Conservation (phyloP, 805 yeast species). For the Ogataea paradorogensis region DNA sequence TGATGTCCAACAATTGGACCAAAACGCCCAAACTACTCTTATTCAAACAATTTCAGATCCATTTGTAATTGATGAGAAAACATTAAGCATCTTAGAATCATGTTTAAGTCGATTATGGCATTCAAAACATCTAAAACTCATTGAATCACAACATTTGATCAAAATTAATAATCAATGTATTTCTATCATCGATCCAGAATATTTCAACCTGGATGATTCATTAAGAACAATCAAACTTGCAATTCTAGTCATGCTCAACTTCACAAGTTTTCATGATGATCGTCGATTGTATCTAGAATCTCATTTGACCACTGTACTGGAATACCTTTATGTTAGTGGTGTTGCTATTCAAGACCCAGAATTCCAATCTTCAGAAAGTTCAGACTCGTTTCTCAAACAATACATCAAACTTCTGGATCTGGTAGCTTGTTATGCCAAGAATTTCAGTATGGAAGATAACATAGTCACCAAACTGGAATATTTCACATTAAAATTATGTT, state of each 20-base stretch:
- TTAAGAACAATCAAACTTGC: slow-evolving; percentile 33
- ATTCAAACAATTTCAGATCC: slow-evolving; percentile 18
- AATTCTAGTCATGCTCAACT: slow-evolving; percentile 38
- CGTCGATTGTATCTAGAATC: slow-evolving; percentile 45
- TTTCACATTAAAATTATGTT: slow-evolving; percentile 41
- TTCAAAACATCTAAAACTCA: slow-evolving; percentile 10
- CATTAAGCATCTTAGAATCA: slow-evolving; percentile 23
- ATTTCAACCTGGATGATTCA: slow-evolving; percentile 19
- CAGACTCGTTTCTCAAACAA: not conserved
- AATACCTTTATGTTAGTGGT: slow-evolving; percentile 34
- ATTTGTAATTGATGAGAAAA: slow-evolving; percentile 21
- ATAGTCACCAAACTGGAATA: slow-evolving; percentile 60
- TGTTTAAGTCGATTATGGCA: slow-evolving; percentile 22
- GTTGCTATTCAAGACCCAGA: not conserved
- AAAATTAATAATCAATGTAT: slow-evolving; percentile 34
- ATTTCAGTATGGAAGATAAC: slow-evolving; percentile 42
- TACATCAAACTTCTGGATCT: slow-evolving; percentile 17
- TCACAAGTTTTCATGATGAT: slow-evolving; percentile 41
- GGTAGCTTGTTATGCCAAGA: slow-evolving; percentile 17
- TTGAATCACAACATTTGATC: slow-evolving; percentile 29
- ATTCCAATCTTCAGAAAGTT: not conserved
- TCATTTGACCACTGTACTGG: slow-evolving; percentile 39
- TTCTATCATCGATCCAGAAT: slow-evolving; percentile 29
- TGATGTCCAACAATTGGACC: slow-evolving; percentile 1
- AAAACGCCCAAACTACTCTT: slow-evolving; percentile 3